A percentile compares a stretch with the other conserved stretches of the same genome.
These are phyloP conservation scores for Encephalitozoon cuniculi DNA, from an alignment of 371 early-diverging fungal genomes.

Conservation along the genomic window DNA sequence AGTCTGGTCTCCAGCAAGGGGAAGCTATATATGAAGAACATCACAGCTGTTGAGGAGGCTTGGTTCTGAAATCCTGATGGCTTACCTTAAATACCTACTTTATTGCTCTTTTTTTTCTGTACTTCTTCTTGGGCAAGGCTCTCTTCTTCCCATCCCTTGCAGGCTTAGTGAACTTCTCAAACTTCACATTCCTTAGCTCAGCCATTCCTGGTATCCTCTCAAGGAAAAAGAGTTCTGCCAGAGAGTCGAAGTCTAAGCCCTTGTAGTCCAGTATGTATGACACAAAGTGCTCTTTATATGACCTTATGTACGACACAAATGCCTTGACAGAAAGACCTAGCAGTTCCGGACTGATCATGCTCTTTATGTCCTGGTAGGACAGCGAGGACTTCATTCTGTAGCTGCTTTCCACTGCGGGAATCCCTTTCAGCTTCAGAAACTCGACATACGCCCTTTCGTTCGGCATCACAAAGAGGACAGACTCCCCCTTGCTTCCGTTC, in stretches of 20 bases:
- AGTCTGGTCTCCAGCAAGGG: conserved; percentile 26
- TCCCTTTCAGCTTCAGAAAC: conserved; percentile 41
- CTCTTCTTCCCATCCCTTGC: neutral
- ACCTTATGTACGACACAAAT: conserved; percentile 59
- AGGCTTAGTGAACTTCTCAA: conserved; percentile 29
- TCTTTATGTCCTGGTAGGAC: neutral
- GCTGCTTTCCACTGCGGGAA: conserved; percentile 13
- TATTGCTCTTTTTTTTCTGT: neutral
- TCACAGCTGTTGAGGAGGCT: conserved; percentile 32
- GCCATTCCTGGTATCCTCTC: conserved; percentile 52
- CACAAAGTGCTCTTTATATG: conserved; percentile 59
- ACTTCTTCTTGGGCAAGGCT: neutral
- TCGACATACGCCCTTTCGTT: conserved; percentile 52
- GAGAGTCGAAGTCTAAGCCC: conserved; percentile 48
- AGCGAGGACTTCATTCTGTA: neutral
- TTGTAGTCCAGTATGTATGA: conserved; percentile 56
- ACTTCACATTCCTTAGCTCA: conserved; percentile 47
- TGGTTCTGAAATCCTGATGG: neutral
- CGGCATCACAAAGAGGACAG: conserved; percentile 62
- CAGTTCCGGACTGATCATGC: neutral
- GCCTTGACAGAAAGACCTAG: conserved; percentile 42
- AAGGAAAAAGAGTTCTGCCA: conserved; percentile 46
- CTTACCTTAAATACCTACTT: neutral
- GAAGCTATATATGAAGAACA: conserved; percentile 34
- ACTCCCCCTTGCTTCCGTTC: conserved; percentile 73